Base-by-base conservation (phyloP, 495 filamentous ascomycete genomes). In the Podospora pseudocomata region DNA sequence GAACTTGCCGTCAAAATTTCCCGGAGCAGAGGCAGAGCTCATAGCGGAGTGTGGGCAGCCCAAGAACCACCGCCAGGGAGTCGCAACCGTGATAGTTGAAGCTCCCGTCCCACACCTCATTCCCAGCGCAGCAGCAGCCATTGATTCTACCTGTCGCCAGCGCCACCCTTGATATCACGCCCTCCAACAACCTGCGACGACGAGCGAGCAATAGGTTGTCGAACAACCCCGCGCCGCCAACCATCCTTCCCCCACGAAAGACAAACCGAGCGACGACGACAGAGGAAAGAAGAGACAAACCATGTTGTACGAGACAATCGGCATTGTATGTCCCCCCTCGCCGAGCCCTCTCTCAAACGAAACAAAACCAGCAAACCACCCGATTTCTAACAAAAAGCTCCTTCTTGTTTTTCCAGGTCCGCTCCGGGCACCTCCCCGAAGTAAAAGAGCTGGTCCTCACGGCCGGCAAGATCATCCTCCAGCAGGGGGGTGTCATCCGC, bases 281-380 rank as follows among this genome's bases (percentile, higher is more conserved):
- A 23, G 1, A 23, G 23, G 23, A 68, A 58, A 67, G 56, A 27
- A 44, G 63, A 59, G 34, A 32, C 67, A 63, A 73, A 84, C 73
- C 70, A 99, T 99, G 95, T 85, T 99, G 82, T 99, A 99, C 84
- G 95, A 99, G 80, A 83, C 97, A 70, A 97, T 99, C 78, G 95
- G 92, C 70, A 89, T 97, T 78, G 95, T 98, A 84, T 75, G 90
- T 59, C 85, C 13, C 55, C 20, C 85, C 13, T 54, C 20, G 56
- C 60, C 49, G 23, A 44, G 26, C 2, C 2, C 18, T 18, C 54
- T 34, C 26, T 32, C 28, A 30, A 18, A 23, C 1, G 23, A 23
- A 23, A 23, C 23, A 23, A 0, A 23, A 23, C 1, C 23, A 23
- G 23, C 23, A 23, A 23, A 23, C 23, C 23, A 23, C 23, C 23